Evolutionary conservation across 768 basidiomycete species (phyloP).

Genomic region (Lentinula edodes): DNA sequence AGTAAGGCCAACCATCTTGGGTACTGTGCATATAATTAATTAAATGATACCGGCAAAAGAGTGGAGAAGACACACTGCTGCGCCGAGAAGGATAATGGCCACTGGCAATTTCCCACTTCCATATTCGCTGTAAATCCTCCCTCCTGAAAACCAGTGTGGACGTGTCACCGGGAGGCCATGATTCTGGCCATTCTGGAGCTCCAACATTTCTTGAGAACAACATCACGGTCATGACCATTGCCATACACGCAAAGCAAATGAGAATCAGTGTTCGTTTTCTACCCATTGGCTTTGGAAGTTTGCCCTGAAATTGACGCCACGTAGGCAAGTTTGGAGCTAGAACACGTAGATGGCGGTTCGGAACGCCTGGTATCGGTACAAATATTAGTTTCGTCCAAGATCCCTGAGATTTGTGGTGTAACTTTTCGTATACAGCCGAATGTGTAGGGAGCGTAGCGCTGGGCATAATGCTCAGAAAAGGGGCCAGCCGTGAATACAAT

Average conservation of each 20-base stretch:
- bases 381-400: slow-evolving; percentile 34
- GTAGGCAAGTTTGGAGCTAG: slow-evolving; percentile 25
- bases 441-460: slow-evolving; percentile 5
- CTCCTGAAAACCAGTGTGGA: slow-evolving; percentile 45
- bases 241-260: slow-evolving; percentile 28
- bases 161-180: slow-evolving; percentile 18
- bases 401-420: slow-evolving; percentile 8
- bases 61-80: slow-evolving; percentile 32
- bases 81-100: slow-evolving; percentile 62
- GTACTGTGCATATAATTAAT: slow-evolving; percentile 36
- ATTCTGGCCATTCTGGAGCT: slow-evolving; percentile 27
- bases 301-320: slow-evolving; percentile 1
- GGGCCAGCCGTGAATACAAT: slow-evolving; percentile 7
- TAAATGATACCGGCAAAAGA: background rate
- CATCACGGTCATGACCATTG: slow-evolving; percentile 24
- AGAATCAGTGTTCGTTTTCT: slow-evolving; percentile 29
- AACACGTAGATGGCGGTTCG: slow-evolving; percentile 32
- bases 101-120: slow-evolving; percentile 66
- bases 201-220: slow-evolving; percentile 27
- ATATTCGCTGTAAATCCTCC: slow-evolving; percentile 57
- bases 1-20: slow-evolving; percentile 53
- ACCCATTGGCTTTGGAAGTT: slow-evolving; percentile 28
- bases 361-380: slow-evolving; percentile 31
- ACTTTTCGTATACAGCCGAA: slow-evolving; percentile 7
- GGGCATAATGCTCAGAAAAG: slow-evolving; percentile 5